A percentile compares a stretch with the other conserved stretches of the same genome.
Evolutionary conservation across 2,329 filamentous ascomycete species (phyloP).

Genomic region (Trichoderma cornu-damae): DNA sequence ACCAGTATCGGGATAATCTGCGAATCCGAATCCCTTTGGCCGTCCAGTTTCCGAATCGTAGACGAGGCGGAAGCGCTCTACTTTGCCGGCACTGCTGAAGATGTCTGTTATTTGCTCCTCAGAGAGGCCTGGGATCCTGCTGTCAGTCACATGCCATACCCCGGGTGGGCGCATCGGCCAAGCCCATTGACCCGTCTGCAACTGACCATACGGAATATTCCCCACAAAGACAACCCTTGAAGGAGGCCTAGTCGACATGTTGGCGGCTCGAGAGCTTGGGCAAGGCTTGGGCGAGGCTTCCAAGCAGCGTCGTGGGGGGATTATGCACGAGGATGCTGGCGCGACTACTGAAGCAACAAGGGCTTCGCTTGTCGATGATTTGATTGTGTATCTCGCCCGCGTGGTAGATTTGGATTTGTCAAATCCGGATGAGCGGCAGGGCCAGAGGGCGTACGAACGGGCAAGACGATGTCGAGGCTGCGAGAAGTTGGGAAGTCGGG

Average conservation of each 20-base stretch:
- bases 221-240: conserved; percentile 79
- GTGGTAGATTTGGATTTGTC: background rate
- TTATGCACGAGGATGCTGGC: background rate
- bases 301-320: background rate
- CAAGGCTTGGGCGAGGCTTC: background rate
- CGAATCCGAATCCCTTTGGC: conserved; percentile 94
- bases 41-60: conserved; percentile 93
- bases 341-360: background rate
- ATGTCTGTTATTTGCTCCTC: conserved; percentile 96
- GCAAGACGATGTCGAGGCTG: background rate
- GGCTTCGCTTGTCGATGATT: background rate
- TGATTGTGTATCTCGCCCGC: background rate
- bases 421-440: background rate
- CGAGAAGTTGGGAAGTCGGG: background rate
- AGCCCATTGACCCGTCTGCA: background rate
- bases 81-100: conserved; percentile 83
- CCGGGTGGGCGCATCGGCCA: background rate
- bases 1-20: conserved; percentile 91
- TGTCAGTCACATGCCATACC: conserved; percentile 23
- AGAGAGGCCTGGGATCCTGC: conserved; percentile 64
- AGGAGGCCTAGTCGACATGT: conserved; percentile 67
- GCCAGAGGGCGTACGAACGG: background rate
- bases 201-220: conserved; percentile 74
- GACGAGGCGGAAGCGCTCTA: conserved; percentile 86
- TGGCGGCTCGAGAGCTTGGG: conserved; percentile 15